A percentile compares a stretch with the other conserved stretches of the same genome.
Evolutionary conservation across 1,139 yeast species (phyloP).

Genomic region (Arxiozyma telluris): DNA sequence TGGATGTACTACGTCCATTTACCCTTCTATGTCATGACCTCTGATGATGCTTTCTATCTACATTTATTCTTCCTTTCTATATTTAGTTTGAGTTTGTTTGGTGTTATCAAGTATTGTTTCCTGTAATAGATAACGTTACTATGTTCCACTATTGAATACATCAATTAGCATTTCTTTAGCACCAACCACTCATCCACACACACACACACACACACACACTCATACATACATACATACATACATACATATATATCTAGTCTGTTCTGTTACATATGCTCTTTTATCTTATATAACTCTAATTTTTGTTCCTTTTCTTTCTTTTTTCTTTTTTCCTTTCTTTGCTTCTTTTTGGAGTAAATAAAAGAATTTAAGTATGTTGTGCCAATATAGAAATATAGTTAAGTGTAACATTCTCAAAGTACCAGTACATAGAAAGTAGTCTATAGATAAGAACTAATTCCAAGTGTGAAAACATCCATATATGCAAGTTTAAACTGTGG

Average conservation of each 20-base stretch:
- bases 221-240: too few species aligned
- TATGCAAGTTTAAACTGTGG: neutral
- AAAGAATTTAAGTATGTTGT: too few species aligned
- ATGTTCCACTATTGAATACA: neutral
- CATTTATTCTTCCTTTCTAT: conserved; percentile 31
- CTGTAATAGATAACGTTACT: conserved; percentile 4
- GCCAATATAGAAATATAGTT: too few species aligned
- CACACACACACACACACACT: too few species aligned
- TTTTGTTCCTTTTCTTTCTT: neutral
- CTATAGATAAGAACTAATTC: too few species aligned
- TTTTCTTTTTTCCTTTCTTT: neutral
- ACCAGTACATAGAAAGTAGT: neutral
- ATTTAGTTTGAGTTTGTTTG: conserved; percentile 28
- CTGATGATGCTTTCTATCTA: conserved; percentile 33
- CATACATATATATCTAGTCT: neutral
- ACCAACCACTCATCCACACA: too few species aligned
- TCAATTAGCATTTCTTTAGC: neutral
- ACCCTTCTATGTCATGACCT: conserved; percentile 36
- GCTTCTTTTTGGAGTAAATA: neutral
- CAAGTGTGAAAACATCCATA: neutral
- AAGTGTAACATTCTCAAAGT: neutral
- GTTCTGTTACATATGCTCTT: neutral
- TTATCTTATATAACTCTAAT: neutral
- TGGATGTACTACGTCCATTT: conserved; percentile 38
- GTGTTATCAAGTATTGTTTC: conserved; percentile 25